These are phyloP conservation scores for Carex cristatella DNA, from an alignment of 176 grass and related monocot species.

Conservation along the genomic window DNA sequence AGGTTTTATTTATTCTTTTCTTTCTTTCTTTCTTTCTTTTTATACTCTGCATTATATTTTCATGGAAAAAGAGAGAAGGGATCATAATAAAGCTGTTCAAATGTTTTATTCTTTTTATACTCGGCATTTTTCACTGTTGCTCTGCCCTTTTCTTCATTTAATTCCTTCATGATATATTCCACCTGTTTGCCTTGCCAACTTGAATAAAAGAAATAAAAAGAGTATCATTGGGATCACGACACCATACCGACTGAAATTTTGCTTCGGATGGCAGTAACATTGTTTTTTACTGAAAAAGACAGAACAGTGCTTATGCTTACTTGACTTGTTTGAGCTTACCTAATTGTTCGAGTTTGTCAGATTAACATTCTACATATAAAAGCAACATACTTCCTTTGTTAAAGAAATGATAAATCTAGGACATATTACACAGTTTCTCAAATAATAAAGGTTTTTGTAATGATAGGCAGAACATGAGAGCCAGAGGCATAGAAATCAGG, in stretches of 20 bases:
- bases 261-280: not conserved
- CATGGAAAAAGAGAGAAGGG: no score
- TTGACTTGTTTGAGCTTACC: not conserved
- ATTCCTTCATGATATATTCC: not conserved
- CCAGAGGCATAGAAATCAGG: constrained; percentile 85
- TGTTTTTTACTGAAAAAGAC: not conserved
- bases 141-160: not conserved
- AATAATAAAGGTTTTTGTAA: not conserved
- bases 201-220: not conserved
- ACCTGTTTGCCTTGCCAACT: not conserved
- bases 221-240: not conserved
- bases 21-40: not conserved
- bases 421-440: not conserved
- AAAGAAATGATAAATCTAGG: not conserved
- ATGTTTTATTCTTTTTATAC: not conserved
- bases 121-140: not conserved
- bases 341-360: not conserved
- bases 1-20: constrained; percentile 12
- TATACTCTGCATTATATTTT: no score
- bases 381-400: not conserved
- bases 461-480: constrained; percentile 59
- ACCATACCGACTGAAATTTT: not conserved
- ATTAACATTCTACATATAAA: not conserved
- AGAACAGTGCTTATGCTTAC: not conserved
- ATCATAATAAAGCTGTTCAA: no score